Evolutionary conservation across 371 early-diverging fungal species (phyloP), one percentile per base, ranked within the genome.

Genomic region (Cokeromyces recurvatus): DNA sequence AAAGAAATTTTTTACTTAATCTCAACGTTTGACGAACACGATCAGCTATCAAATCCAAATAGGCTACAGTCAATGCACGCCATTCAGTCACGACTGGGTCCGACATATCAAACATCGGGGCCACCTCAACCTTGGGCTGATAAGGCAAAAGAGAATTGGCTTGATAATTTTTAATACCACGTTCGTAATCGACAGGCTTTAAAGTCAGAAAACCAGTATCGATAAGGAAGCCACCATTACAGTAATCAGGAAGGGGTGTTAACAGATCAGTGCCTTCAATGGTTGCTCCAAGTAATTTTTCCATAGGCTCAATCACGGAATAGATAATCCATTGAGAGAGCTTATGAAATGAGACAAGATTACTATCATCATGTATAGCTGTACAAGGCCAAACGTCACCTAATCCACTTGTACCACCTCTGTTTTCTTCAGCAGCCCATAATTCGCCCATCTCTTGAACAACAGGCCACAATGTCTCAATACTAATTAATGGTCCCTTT

Each of bases 311-410:
- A 63, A 93, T 81, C 37, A 94, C 68, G 0, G 92, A 92, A 66
- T 93, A 94, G 19, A 91, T 86, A 32, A 95, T 79, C 96, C 96
- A 95, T 64, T 94, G 93, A 4, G 92, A 87, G 39, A 95, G 73
- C 47, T 91, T 93, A 66, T 95, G 94, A 70, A 94, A 94, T 10
- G 90, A 65, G 7, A 93, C 85, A 29, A 79, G 65, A 23, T 71
- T 65, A 4, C 63, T 44, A 8, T 50, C 48, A 12, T 43, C 25
- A 25, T 34, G 36, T 5, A 70, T 53, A 4, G 74, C 65, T 32
- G 46, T 39, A 43, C 82, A 90, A 15, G 84, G 84, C 91, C 92
- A 95, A 15, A 92, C 92, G 57, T 95, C 95, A 25, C 95, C 95
- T 52, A 92, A 59, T 9, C 56, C 55, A 32, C 35, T 42, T 39